Evolutionary conservation across 805 yeast species (phyloP), one percentile per base, ranked within the genome.

Genomic region (Myxozyma geophila): DNA sequence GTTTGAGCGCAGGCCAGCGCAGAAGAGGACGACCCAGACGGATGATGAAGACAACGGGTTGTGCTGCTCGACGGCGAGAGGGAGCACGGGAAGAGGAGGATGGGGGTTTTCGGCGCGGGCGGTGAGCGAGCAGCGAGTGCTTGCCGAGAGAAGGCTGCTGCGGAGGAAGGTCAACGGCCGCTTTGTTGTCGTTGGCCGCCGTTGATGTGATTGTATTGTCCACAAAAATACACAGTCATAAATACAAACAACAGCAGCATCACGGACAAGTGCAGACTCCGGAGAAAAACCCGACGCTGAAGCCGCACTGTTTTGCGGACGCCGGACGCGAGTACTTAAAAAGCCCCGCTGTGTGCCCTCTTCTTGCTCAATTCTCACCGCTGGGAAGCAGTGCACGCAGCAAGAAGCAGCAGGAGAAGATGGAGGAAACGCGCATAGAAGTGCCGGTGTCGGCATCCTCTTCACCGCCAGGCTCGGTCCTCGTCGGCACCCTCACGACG

Each of bases 401-500:
- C 6, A 12, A 15, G 17, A 13, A 15, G 21, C 2, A 44, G 48
- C 48, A 47, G n/a, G 13, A n/a, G 37, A 7, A n/a, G 15, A 44
- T 7, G 28, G 33, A 17, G 7, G 63, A 60, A 44, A 23, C 46
- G 9, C 41, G 63, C 19, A 39, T 60, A 40, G 56, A 60, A 41
- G 36, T 60, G 8, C 44, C 59, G 28, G 50, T 60, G 37, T 46
- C 58, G 19, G 47, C 58, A 10, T 41, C 60, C 4, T 54, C 63
- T 43, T 48, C 63, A 8, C 23, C 59, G n/a, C 17, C 51, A 7
- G 21, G 47, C 23, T 66, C 52, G 23, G 61, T 58, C 40, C 36
- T 53, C 13, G 50, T 61, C 41, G 66, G 63, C 46, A 62, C 64
- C 35, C 56, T 63, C n/a, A 51, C 62, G 7, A 7, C 33, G 17